Evolutionary conservation across 257 asterid species (phyloP).

Genomic region (Salvia splendens): DNA sequence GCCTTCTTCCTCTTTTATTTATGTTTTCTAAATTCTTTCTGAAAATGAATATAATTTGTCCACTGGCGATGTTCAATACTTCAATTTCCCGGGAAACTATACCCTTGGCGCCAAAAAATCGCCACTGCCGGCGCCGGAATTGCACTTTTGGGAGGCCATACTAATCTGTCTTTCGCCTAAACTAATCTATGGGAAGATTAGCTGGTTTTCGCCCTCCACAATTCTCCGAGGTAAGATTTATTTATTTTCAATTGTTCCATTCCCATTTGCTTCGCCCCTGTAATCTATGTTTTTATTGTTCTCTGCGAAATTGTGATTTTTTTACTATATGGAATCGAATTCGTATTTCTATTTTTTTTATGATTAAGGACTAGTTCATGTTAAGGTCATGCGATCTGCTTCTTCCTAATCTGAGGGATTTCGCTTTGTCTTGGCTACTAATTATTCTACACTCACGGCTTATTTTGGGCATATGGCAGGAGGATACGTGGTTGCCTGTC

Average conservation of each 20-base stretch:
- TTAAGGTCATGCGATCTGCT: neutral
- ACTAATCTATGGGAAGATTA: constrained; percentile 41
- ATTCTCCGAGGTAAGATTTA: constrained; percentile 58
- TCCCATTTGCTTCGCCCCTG: neutral
- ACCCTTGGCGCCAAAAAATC: constrained; percentile 36
- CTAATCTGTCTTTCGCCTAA: neutral
- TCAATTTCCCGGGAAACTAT: constrained; percentile 22
- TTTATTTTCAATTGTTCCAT: too few species aligned
- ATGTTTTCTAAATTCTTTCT: too few species aligned
- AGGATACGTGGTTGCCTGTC: constrained; percentile 61
- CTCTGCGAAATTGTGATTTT: neutral
- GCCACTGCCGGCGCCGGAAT: constrained; percentile 18
- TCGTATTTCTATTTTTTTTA: neutral
- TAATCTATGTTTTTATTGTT: neutral
- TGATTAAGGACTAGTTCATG: neutral
- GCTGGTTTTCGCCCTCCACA: constrained; percentile 65
- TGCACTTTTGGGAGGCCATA: constrained; percentile 9
- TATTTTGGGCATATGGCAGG: constrained; percentile 40
- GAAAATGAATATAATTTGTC: neutral
- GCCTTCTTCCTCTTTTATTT: neutral
- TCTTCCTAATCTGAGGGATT: neutral
- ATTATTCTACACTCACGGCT: neutral
- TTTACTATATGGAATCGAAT: neutral
- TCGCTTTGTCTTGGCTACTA: neutral
- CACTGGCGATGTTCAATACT: neutral